Conservation (phyloP, 768 basidiomycete species). For the Kwoniella sp. region DNA sequence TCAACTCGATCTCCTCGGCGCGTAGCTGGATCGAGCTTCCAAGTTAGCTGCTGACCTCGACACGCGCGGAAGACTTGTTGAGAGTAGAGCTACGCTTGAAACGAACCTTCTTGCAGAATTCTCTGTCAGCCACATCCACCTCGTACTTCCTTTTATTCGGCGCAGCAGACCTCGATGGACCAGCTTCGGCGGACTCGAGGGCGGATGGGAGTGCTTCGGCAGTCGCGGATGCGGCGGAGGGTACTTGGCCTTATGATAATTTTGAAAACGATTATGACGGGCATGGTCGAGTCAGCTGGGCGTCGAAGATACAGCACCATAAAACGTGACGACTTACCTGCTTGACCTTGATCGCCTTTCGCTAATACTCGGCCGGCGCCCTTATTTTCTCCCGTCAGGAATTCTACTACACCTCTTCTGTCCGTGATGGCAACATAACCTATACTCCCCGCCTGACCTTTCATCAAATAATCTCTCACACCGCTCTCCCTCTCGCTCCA, state of each 20-base stretch:
- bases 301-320: conserved; percentile 11
- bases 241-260: conserved; percentile 12
- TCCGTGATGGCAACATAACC: conserved; percentile 83
- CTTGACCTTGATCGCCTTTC: conserved; percentile 56
- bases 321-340: not conserved
- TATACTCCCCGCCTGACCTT: conserved; percentile 73
- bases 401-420: conserved; percentile 80
- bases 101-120: conserved; percentile 81
- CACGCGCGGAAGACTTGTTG: no score
- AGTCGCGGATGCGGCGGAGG: conserved; percentile 24
- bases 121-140: conserved; percentile 73
- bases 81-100: no score
- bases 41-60: not conserved
- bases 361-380: conserved; percentile 63
- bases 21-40: conserved; percentile 58
- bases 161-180: conserved; percentile 53
- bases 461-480: conserved; percentile 85
- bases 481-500: conserved; percentile 74
- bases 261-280: not conserved
- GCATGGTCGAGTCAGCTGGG: not conserved
- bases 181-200: conserved; percentile 36
- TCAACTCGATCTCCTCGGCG: conserved; percentile 47
- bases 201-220: conserved; percentile 24
- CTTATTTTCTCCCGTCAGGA: conserved; percentile 66
- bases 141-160: conserved; percentile 76